Conservation (phyloP, 352 stramenopile genomes). For the Phytophthora crassamura region DNA sequence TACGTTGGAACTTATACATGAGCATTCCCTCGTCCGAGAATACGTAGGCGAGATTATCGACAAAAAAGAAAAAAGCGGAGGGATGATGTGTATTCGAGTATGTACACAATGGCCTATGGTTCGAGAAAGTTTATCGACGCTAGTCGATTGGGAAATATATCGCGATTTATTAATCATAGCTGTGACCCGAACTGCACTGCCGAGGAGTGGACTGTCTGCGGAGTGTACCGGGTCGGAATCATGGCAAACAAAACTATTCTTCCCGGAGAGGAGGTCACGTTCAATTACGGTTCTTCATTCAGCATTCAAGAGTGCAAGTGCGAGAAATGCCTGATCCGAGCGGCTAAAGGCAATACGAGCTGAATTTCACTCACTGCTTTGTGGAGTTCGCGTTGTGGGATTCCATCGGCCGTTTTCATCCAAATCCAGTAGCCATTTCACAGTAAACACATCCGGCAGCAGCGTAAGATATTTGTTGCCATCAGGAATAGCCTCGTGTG, state of each 20-base stretch:
- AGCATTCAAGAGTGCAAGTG: too few relatives aligned
- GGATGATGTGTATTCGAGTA: background rate
- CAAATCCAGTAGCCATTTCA: slow-evolving; percentile 11
- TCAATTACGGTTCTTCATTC: background rate
- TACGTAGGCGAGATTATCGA: background rate
- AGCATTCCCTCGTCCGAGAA: background rate
- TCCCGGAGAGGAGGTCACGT: background rate
- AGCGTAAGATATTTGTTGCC: background rate
- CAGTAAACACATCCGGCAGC: background rate
- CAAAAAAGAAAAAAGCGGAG: background rate
- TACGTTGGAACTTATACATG: background rate
- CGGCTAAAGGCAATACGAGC: too few relatives aligned
- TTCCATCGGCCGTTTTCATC: slow-evolving; percentile 1
- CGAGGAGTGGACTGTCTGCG: background rate
- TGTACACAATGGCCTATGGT: background rate
- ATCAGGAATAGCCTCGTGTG: background rate
- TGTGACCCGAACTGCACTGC: background rate
- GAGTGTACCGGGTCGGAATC: background rate
- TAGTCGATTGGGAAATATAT: background rate
- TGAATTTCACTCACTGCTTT: too few relatives aligned
- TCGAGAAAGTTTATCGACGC: background rate
- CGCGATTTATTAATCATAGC: background rate
- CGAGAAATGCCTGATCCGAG: too few relatives aligned
- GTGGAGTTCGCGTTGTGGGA: too few relatives aligned
- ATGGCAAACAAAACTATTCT: background rate